phyloP scores from a whole-genome alignment of 2,329 filamentous ascomycete species.

The Colletotrichum lupini region DNA sequence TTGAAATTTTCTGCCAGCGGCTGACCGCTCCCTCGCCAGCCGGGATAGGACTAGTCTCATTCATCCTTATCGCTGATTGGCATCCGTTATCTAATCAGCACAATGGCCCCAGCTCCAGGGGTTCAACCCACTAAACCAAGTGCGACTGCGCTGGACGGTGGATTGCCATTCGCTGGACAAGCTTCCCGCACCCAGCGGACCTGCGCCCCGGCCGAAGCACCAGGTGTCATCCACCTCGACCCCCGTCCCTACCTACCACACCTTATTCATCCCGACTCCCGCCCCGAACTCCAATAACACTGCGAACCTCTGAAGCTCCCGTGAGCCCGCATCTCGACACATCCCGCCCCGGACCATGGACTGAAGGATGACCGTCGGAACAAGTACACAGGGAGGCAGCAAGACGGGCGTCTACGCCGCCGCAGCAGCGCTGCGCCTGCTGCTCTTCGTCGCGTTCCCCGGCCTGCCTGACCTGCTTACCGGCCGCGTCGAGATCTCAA shows the following conservation, averaged over 20 bases:
- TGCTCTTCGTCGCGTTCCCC: slow-evolving; percentile 85
- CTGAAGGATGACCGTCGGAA: slow-evolving; percentile 37
- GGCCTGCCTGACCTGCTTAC: slow-evolving; percentile 86
- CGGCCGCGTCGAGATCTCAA: slow-evolving; percentile 94
- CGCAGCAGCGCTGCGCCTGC: slow-evolving; percentile 81
- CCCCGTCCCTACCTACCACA: slow-evolving; percentile 20
- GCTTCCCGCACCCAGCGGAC: slow-evolving; percentile 4
- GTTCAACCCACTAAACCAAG: slow-evolving; percentile 29
- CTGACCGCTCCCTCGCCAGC: slow-evolving; percentile 34
- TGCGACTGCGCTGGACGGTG: slow-evolving; percentile 12
- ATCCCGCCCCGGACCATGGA: slow-evolving; percentile 33
- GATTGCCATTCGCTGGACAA: slow-evolving; percentile 21
- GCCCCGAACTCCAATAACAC: slow-evolving; percentile 6
- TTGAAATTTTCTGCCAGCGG: slow-evolving; percentile 38
- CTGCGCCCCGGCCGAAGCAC: slow-evolving; percentile 28
- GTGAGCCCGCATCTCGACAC: slow-evolving; percentile 9
- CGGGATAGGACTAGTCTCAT: background rate
- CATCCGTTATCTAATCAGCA: slow-evolving; percentile 23
- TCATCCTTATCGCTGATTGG: slow-evolving; percentile 7
- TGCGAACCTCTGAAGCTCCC: slow-evolving; percentile 11
- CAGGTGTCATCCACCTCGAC: slow-evolving; percentile 41
- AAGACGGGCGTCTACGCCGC: slow-evolving; percentile 73
- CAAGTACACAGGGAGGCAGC: slow-evolving; percentile 51
- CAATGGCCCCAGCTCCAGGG: slow-evolving; percentile 25
- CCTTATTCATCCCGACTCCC: slow-evolving; percentile 29